These are phyloP conservation scores for Eremochloa ophiuroides DNA, from an alignment of 176 grass and related monocot species.

Conservation along the genomic window DNA sequence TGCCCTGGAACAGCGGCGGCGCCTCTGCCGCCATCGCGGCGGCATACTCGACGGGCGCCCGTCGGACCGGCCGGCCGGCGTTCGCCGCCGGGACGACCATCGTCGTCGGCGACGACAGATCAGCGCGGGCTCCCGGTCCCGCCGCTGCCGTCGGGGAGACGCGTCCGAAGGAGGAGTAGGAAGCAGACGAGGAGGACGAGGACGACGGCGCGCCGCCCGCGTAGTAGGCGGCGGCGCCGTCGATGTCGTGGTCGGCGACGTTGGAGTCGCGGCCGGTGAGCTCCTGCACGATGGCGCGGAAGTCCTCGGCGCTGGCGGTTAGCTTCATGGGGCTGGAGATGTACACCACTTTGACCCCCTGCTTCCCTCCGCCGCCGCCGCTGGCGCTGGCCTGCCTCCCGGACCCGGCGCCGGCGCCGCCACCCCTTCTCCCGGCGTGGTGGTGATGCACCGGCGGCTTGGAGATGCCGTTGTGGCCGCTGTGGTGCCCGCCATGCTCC, in stretches of 20 bases:
- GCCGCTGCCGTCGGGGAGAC: background rate
- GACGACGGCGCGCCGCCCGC: background rate
- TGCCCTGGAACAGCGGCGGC: slow-evolving; percentile 29
- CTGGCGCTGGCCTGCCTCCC: slow-evolving; percentile 16
- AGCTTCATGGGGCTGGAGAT: slow-evolving; percentile 84
- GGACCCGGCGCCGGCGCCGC: background rate
- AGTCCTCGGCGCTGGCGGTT: slow-evolving; percentile 64
- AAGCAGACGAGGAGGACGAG: background rate
- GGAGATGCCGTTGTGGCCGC: slow-evolving; percentile 27
- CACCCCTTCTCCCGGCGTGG: background rate
- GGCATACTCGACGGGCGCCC: background rate
- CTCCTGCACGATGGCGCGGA: slow-evolving; percentile 73
- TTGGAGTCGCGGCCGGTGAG: slow-evolving; percentile 70
- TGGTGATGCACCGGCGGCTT: slow-evolving; percentile 50
- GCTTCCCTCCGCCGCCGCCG: background rate
- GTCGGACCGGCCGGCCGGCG: background rate
- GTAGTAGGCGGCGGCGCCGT: background rate
- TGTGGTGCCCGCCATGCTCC: slow-evolving; percentile 31
- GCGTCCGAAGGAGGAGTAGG: slow-evolving; percentile 14
- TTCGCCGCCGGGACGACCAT: slow-evolving; percentile 1
- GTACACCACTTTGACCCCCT: slow-evolving; percentile 73
- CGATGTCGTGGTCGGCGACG: slow-evolving; percentile 50
- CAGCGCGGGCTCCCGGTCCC: background rate
- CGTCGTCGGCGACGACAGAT: background rate
- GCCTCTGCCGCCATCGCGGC: background rate